Evolutionary conservation across 2,329 filamentous ascomycete species (phyloP).

Genomic region (Pezizomycotina sp.): DNA sequence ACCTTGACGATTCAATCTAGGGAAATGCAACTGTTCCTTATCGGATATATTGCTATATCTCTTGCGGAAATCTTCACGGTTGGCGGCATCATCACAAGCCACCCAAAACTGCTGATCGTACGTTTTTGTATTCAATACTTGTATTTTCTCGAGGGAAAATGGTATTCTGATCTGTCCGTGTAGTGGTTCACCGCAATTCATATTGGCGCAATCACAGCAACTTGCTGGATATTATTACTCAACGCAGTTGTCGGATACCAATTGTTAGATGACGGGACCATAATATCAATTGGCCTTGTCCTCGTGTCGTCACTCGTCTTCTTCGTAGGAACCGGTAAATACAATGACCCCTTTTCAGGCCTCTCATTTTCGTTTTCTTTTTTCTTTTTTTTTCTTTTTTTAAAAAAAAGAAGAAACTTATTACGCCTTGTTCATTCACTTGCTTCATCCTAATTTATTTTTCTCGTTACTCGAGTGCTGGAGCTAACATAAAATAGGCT

Average conservation of each 20-base stretch:
- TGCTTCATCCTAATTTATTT: conserved; percentile 3
- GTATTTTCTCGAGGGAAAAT: not conserved
- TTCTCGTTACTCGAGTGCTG: too few relatives aligned
- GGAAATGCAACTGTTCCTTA: conserved; percentile 89
- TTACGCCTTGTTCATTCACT: not conserved
- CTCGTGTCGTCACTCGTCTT: conserved; percentile 51
- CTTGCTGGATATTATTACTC: conserved; percentile 76
- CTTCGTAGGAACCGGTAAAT: conserved; percentile 63
- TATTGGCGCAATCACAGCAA: conserved; percentile 73
- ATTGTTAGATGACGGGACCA: conserved; percentile 80
- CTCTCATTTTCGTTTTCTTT: too few relatives aligned
- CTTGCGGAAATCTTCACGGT: conserved; percentile 96
- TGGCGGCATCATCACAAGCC: conserved; percentile 51
- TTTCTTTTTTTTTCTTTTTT: too few relatives aligned
- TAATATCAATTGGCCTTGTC: conserved; percentile 63
- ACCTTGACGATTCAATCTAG: conserved; percentile 35
- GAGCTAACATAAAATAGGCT: conserved; percentile 34
- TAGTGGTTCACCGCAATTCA: conserved; percentile 65
- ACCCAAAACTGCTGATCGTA: conserved; percentile 53
- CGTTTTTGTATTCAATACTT: conserved; percentile 27
- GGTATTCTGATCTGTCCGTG: not conserved
- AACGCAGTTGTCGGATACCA: conserved; percentile 90
- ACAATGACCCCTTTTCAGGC: not conserved
- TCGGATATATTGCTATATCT: conserved; percentile 69
- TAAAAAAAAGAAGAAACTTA: too few relatives aligned